Percentiles rank a stretch among this genome's conserved stretches.
phyloP scores from a whole-genome alignment of 176 grass and related monocot species.

The Avena insularis region DNA sequence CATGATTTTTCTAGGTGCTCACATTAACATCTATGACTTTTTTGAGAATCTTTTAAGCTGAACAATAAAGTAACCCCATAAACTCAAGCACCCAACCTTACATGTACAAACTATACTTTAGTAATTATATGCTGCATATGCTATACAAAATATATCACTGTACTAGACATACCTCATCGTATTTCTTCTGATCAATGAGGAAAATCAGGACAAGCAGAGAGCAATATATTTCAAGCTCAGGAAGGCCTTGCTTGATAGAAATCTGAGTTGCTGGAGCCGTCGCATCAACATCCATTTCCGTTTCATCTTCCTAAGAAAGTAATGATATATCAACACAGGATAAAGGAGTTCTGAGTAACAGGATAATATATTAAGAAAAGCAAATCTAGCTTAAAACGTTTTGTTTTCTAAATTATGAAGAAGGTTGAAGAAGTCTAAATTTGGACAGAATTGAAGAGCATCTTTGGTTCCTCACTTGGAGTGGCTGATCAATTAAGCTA shows the following conservation, averaged over 20 bases:
- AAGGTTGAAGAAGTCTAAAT: not conserved
- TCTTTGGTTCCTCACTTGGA: not conserved
- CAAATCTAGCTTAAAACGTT: not conserved
- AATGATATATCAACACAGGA: not conserved
- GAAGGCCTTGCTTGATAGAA: slow-evolving; percentile 63
- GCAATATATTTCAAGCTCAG: slow-evolving; percentile 89
- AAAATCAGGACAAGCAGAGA: slow-evolving; percentile 85
- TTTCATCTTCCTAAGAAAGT: slow-evolving; percentile 64
- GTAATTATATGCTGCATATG: not conserved
- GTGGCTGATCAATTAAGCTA: not conserved
- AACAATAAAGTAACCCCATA: not conserved
- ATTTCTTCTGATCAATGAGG: slow-evolving; percentile 80
- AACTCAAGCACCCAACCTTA: not conserved
- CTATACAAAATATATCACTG: not conserved
- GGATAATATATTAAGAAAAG: not conserved
- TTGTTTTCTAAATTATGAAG: not conserved
- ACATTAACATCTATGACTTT: not conserved
- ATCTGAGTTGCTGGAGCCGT: slow-evolving; percentile 51
- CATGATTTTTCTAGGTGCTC: not conserved
- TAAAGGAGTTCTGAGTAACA: not conserved
- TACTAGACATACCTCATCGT: slow-evolving; percentile 56
- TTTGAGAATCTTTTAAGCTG: not conserved
- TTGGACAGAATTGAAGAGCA: not conserved
- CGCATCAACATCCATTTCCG: slow-evolving; percentile 82
- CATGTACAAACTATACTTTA: not conserved